phyloP scores from a whole-genome alignment of 2,329 filamentous ascomycete species.

The Salinomyces thailandicus region DNA sequence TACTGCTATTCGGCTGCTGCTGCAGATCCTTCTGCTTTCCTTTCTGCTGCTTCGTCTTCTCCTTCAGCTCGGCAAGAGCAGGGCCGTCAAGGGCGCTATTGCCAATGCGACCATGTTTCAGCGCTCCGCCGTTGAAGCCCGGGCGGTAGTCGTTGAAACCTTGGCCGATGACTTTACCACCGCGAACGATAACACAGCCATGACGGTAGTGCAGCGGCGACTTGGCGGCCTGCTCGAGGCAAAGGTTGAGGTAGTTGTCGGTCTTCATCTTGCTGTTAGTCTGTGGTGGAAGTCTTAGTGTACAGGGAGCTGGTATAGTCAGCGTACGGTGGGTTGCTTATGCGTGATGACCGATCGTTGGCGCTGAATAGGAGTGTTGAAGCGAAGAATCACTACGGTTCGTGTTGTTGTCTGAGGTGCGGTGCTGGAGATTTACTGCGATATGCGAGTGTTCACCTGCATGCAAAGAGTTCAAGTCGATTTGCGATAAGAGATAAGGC shows the following conservation, averaged over 20 bases:
- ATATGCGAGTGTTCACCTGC: no score
- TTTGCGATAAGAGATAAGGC: no score
- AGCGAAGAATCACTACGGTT: no score
- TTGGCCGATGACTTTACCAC: conserved; percentile 44
- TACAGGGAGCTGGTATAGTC: neutral
- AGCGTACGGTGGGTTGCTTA: no score
- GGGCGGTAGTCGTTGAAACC: conserved; percentile 42
- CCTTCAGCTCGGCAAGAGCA: conserved; percentile 31
- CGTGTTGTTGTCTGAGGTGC: no score
- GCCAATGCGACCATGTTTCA: conserved; percentile 38
- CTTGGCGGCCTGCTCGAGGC: conserved; percentile 42
- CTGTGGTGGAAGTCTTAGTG: conserved; percentile 1
- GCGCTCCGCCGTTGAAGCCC: conserved; percentile 40
- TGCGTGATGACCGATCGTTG: no score
- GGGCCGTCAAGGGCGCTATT: conserved; percentile 25
- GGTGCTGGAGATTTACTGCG: no score
- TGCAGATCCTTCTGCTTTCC: conserved; percentile 18
- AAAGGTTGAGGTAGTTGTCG: conserved; percentile 41
- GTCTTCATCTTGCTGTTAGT: conserved; percentile 31
- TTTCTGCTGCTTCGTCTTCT: conserved; percentile 27
- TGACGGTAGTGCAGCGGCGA: conserved; percentile 43
- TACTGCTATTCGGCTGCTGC: conserved; percentile 16
- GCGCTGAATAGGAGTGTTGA: no score
- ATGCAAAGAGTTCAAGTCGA: no score
- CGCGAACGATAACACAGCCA: conserved; percentile 42